phyloP scores from a whole-genome alignment of 257 asterid genomes.

The Prunella vulgaris region DNA sequence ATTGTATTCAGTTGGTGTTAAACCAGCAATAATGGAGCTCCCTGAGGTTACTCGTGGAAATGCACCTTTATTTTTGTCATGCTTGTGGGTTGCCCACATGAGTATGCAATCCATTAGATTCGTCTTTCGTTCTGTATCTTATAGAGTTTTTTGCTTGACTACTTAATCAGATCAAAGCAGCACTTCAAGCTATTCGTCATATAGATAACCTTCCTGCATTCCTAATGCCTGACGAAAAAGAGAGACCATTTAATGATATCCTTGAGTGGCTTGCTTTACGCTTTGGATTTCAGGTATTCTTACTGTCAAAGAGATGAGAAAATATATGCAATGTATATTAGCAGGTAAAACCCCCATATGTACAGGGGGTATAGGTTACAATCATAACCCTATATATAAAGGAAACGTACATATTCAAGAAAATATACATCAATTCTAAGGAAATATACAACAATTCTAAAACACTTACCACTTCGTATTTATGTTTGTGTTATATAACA shows the following conservation, averaged over 20 bases:
- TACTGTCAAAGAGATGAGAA: too few relatives aligned
- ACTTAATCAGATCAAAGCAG: slow-evolving; percentile 60
- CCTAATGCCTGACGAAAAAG: slow-evolving; percentile 52
- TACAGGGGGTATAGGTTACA: too few relatives aligned
- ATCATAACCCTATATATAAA: too few relatives aligned
- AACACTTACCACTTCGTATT: background rate
- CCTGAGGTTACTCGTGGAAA: slow-evolving; percentile 63
- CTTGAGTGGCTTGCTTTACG: slow-evolving; percentile 93
- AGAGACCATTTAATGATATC: slow-evolving; percentile 63
- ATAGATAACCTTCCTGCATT: slow-evolving; percentile 65
- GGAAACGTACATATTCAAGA: too few relatives aligned
- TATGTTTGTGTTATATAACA: background rate
- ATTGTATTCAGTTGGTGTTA: slow-evolving; percentile 72
- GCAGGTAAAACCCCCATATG: too few relatives aligned
- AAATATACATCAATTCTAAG: too few relatives aligned
- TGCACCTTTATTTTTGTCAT: slow-evolving; percentile 8
- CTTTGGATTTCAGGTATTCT: slow-evolving; percentile 79
- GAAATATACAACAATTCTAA: too few relatives aligned
- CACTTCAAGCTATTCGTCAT: slow-evolving; percentile 71
- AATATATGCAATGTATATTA: too few relatives aligned
- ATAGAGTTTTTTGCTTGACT: slow-evolving; percentile 13
- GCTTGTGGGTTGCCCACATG: background rate
- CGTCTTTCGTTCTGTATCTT: slow-evolving; percentile 9
- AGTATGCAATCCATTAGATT: slow-evolving; percentile 10
- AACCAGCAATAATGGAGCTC: slow-evolving; percentile 90